Evolutionary conservation across 768 basidiomycete genomes (phyloP), one percentile per base, ranked within the genome.

Genomic region (Boletus pseudopeckii): DNA sequence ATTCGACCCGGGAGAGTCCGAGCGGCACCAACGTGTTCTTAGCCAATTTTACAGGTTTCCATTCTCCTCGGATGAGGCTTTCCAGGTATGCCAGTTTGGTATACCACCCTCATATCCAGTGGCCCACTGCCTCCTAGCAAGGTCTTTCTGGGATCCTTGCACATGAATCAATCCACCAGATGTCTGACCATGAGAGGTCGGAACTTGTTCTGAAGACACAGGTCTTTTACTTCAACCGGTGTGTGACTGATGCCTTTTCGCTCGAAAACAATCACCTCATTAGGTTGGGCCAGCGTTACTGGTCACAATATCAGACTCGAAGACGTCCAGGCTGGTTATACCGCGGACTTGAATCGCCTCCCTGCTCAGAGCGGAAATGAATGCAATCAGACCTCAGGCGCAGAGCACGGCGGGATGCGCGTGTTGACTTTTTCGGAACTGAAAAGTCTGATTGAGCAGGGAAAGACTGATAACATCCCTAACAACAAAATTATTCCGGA

Each of bases 141-240:
- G 88, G 88, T 60, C 71, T 89, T 39, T 75, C 77, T 55, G 80
- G 77, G 51, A 79, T 90, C 30, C 57, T 84, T 7, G 66, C 77
- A 6, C 76, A 73, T 14, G 74, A 74, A 34, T 40, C 75, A 4
- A 56, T 77, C 33, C 63, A 72, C 9, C 56, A 62, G 64, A 62
- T 67, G 30, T 53, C 76, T 1, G 65, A 73, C 8, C 74, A 74
- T 18, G 72, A 78, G 33, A 69, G 62, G 51, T 77, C 79, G 14
- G 78, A 82, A 24, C 69, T 81, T 30, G 53, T 84, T 33, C 75
- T 80, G 10, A 77, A 76, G 37, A 80, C 81, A 2, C 75, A 80
- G 17, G 75, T 89, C 1, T 90, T 86, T 64, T 90, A 88, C 70
- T 90, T 88, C 69, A 90, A 88, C 70, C 73, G 72, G 83, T 81